Percentiles rank a stretch among this genome's conserved stretches.
Conservation (phyloP, 2,329 filamentous ascomycete species). For the Fusarium camptoceras region DNA sequence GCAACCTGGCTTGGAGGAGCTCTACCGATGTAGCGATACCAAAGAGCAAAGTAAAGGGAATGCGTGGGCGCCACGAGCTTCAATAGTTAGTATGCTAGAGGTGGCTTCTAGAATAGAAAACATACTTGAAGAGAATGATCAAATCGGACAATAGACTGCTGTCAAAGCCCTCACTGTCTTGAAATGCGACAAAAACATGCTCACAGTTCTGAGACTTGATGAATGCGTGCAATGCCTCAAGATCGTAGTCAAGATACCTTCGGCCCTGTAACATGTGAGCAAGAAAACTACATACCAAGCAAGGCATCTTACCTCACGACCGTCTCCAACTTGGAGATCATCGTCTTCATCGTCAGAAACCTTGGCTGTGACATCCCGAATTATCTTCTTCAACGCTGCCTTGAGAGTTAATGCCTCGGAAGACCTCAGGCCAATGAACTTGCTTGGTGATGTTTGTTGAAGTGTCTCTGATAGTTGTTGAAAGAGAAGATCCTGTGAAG, state of each 20-base stretch:
- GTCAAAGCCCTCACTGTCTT: constrained; percentile 87
- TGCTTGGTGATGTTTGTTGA: constrained; percentile 59
- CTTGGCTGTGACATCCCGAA: constrained; percentile 70
- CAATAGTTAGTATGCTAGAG: constrained; percentile 47
- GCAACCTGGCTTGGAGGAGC: constrained; percentile 78
- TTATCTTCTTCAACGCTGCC: constrained; percentile 77
- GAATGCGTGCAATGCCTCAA: constrained; percentile 75
- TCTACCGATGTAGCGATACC: constrained; percentile 86
- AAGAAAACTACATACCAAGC: neutral
- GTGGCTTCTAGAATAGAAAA: constrained; percentile 7
- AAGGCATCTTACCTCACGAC: constrained; percentile 59
- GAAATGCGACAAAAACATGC: constrained; percentile 77
- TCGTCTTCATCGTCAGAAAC: constrained; percentile 67
- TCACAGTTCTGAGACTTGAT: constrained; percentile 64
- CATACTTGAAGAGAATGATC: constrained; percentile 75
- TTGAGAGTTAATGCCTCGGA: constrained; percentile 80
- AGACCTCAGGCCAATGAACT: constrained; percentile 75
- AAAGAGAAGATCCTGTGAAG: constrained; percentile 80
- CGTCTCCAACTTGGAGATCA: constrained; percentile 60
- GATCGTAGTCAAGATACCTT: constrained; percentile 80
- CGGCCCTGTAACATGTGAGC: constrained; percentile 60
- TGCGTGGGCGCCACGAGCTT: constrained; percentile 75
- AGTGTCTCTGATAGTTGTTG: constrained; percentile 73
- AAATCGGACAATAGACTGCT: constrained; percentile 77
- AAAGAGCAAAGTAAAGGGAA: constrained; percentile 81